Evolutionary conservation across 2,329 filamentous ascomycete species (phyloP), one percentile per base, ranked within the genome.

Genomic region (Phaeosphaeria sp.): DNA sequence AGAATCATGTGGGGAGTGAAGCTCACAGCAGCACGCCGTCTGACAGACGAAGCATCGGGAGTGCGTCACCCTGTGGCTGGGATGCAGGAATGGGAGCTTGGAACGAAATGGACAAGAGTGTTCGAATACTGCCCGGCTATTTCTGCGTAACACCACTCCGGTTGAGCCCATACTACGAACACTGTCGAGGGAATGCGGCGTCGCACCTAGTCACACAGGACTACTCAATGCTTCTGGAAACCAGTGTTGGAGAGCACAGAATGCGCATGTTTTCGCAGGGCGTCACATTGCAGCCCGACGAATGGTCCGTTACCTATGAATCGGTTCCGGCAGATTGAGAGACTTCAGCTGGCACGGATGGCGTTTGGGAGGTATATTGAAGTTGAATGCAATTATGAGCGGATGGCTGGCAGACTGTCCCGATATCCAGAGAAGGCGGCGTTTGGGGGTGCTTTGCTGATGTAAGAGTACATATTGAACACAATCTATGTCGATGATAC

Each of bases 81-180:
- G 66, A 64, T 33, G 69, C 70, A 1, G 69, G 67, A 9, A 51
- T 72, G 18, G 62, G 60, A 20, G 54, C 55, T 21, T 68, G 64
- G 64, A 39, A 49, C 27, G 51, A 53, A 18, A 55, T 49, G 47
- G 21, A 9, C 24, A 48, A 22, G 51, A 7, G 24, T 33, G 30
- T 11, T 13, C 30, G 30, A n/a, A n/a, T n/a, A n/a, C 25, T 58
- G 24, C 56, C 61, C 4, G 46, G 47, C 53, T 56, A 68, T 45
- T 74, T 75, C 33, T 46, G 63, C 3, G 62, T 46, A 15, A 66
- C 42, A 8, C 74, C 73, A 2, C 63, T 76, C 30, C 65, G 71
- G 8, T 56, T 76, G 15, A 75, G 67, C 21, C 63, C 69, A n/a
- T 67, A 75, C 57, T 62, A 60, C 22, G 66, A 68, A 27, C 66